Conservation (phyloP, 345 rosid genomes). For the Moringa oleifera region DNA sequence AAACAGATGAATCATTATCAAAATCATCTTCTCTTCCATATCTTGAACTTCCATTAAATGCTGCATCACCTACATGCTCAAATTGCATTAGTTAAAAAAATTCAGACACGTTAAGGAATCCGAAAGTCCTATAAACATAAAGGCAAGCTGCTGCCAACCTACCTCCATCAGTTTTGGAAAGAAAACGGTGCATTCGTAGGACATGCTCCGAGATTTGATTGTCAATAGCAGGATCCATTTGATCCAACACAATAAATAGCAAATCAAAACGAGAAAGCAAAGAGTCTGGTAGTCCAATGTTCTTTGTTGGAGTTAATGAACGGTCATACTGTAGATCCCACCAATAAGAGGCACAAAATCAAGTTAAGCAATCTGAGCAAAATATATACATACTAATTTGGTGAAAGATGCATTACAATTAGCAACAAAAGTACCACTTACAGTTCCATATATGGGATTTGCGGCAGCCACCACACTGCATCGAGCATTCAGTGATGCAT, state of each 20-base stretch:
- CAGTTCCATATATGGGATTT: conserved; percentile 98
- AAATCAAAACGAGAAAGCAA: conserved; percentile 98
- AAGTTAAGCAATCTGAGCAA: background rate
- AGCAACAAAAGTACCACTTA: conserved; percentile 31
- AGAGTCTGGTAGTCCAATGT: conserved; percentile 99
- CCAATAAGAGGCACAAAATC: conserved; percentile 11
- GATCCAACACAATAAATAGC: conserved; percentile 93
- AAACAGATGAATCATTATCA: conserved; percentile 67
- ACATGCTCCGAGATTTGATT: conserved; percentile 88
- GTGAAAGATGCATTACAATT: conserved; percentile 3
- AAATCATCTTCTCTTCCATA: conserved; percentile 77
- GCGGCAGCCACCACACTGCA: conserved; percentile 99
- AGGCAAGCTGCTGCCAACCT: conserved; percentile 13
- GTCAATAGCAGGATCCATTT: conserved; percentile 97
- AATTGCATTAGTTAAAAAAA: conserved; percentile 17
- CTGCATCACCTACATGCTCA: conserved; percentile 47
- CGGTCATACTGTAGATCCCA: conserved; percentile 79
- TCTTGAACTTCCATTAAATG: conserved; percentile 56
- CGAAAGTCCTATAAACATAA: conserved; percentile 6
- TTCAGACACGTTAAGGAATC: conserved; percentile 3
- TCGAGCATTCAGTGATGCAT: conserved; percentile 96
- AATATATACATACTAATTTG: conserved; percentile 1
- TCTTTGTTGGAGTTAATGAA: conserved; percentile 94
- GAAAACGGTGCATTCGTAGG: conserved; percentile 91
- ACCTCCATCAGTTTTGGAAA: conserved; percentile 78